These are phyloP conservation scores for Blastosporella zonata DNA, from an alignment of 1,284 basidiomycete genomes.

Conservation along the genomic window DNA sequence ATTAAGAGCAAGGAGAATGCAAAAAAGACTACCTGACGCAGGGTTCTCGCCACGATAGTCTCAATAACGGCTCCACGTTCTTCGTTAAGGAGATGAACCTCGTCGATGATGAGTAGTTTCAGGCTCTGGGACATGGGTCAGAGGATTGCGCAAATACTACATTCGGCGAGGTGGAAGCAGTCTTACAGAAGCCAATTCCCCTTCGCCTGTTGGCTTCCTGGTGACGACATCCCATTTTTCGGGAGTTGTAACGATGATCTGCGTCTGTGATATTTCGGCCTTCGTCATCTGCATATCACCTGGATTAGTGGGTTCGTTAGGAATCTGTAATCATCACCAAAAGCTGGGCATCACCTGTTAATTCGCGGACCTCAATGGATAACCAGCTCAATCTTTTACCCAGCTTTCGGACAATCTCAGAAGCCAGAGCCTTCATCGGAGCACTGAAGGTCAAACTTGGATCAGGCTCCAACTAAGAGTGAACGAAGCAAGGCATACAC, in stretches of 20 bases:
- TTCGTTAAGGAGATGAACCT: conserved; percentile 97
- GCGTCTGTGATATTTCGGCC: conserved; percentile 92
- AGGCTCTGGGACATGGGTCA: conserved; percentile 59
- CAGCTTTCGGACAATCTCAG: conserved; percentile 94
- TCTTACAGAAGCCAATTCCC: conserved; percentile 86
- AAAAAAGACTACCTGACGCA: conserved; percentile 69
- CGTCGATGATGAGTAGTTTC: conserved; percentile 96
- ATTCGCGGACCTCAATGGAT: conserved; percentile 82
- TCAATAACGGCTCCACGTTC: conserved; percentile 98
- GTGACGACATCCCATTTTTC: conserved; percentile 99
- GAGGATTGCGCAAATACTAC: not conserved
- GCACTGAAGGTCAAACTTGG: conserved; percentile 51
- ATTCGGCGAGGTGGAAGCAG: not conserved
- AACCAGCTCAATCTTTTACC: conserved; percentile 91
- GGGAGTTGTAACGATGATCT: conserved; percentile 98
- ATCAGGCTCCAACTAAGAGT: not conserved
- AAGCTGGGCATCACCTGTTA: conserved; percentile 63
- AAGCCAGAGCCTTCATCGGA: conserved; percentile 97
- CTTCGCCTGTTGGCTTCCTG: conserved; percentile 94
- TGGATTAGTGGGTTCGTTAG: conserved; percentile 22
- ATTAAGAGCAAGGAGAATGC: not conserved
- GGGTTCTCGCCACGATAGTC: conserved; percentile 94
- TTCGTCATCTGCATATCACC: conserved; percentile 99
- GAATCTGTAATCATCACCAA: too few species aligned
- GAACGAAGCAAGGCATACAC: conserved; percentile 57